Conservation (phyloP, 108 stramenopile species). For the Halocafeteria seosinensis region DNA sequence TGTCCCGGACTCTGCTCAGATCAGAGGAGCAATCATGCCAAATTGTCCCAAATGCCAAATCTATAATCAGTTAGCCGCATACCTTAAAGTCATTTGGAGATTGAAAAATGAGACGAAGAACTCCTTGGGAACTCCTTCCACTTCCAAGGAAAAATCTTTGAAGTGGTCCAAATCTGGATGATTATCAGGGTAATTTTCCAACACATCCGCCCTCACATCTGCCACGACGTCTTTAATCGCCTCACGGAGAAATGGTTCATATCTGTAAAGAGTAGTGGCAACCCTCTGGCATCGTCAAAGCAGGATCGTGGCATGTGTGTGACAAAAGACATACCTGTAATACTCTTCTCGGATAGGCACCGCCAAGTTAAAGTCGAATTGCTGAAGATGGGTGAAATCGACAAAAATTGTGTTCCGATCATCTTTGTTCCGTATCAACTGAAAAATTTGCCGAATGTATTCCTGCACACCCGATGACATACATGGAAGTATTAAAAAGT, state of each 20-base stretch:
- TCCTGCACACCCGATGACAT: too few relatives aligned
- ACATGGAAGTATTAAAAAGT: too few relatives aligned
- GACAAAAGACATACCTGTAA: slow-evolving; percentile 25
- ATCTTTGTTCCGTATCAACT: slow-evolving; percentile 1
- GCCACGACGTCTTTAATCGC: slow-evolving; percentile 42
- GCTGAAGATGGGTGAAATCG: slow-evolving; percentile 12
- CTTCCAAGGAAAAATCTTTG: too few relatives aligned
- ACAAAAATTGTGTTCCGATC: slow-evolving; percentile 14
- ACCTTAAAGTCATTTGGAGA: slow-evolving; percentile 17
- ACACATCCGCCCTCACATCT: too few relatives aligned
- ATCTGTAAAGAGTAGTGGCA: too few relatives aligned
- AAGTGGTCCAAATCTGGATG: slow-evolving; percentile 38
- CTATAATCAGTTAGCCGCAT: neutral
- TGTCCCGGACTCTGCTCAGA: slow-evolving; percentile 42
- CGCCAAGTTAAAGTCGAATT: slow-evolving; percentile 11
- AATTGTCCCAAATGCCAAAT: neutral
- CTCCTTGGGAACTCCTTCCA: neutral
- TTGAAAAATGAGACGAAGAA: slow-evolving; percentile 70
- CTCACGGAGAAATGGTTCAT: slow-evolving; percentile 54
- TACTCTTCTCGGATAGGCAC: slow-evolving; percentile 58
- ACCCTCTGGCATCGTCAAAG: too few relatives aligned
- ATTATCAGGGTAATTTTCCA: too few relatives aligned
- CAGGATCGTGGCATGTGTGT: too few relatives aligned
- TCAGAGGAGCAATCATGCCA: neutral
- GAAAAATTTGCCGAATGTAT: neutral